A percentile compares a stretch with the other conserved stretches of the same genome.
phyloP scores from a whole-genome alignment of 176 grass and related monocot genomes.

The Hsuehochloa calcarea region DNA sequence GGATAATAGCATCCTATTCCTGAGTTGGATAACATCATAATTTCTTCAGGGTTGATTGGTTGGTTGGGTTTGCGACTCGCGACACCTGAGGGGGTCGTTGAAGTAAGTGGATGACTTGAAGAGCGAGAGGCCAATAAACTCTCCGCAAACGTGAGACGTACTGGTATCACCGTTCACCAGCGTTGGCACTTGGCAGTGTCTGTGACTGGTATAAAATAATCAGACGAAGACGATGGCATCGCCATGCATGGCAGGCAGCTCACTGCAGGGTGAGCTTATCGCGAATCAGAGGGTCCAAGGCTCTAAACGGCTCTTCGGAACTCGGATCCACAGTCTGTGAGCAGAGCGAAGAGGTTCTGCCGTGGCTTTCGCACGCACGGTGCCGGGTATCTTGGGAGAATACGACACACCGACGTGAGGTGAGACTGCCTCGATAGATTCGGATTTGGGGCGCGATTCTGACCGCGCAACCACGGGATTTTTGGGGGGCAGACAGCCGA shows the following conservation, averaged over 20 bases:
- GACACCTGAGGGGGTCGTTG: too few species aligned
- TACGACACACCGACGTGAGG: background rate
- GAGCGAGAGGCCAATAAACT: background rate
- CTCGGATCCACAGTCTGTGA: background rate
- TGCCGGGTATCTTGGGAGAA: background rate
- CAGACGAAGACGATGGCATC: background rate
- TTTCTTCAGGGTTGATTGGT: too few species aligned
- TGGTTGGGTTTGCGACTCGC: too few species aligned
- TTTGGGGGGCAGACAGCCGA: background rate
- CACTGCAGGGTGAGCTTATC: background rate
- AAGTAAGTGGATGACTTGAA: too few species aligned
- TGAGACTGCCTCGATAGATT: background rate
- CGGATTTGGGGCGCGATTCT: background rate
- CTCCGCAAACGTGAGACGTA: too few species aligned
- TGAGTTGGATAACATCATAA: background rate
- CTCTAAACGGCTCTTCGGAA: conserved; percentile 20
- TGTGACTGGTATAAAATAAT: background rate
- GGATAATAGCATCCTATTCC: background rate
- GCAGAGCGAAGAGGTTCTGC: background rate
- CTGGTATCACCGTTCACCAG: too few species aligned
- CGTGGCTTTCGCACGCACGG: background rate
- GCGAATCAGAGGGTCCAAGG: background rate
- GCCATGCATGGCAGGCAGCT: background rate
- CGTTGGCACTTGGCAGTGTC: too few species aligned
- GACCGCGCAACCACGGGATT: background rate